These are phyloP conservation scores for Amanita pallidorosea DNA, from an alignment of 768 basidiomycete genomes.

Conservation along the genomic window DNA sequence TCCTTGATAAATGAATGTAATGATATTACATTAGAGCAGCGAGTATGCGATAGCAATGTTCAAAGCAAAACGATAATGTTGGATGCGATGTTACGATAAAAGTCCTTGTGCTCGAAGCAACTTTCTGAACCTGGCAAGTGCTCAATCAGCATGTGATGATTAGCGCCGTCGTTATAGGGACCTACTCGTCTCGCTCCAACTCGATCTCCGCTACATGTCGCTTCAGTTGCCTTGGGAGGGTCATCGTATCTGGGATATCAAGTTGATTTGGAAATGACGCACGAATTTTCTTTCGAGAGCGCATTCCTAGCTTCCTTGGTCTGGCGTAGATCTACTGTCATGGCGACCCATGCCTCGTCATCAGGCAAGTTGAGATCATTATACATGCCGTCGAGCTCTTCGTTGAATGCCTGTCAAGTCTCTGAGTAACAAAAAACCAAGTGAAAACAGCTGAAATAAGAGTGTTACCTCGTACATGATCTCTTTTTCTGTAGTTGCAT, in stretches of 20 bases:
- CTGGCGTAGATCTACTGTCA: slow-evolving; percentile 59
- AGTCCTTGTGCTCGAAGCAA: slow-evolving; percentile 43
- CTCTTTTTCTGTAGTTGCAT: slow-evolving; percentile 80
- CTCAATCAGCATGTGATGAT: slow-evolving; percentile 8
- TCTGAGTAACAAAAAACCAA: not conserved
- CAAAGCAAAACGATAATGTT: not conserved
- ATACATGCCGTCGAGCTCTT: slow-evolving; percentile 87
- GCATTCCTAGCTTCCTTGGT: slow-evolving; percentile 71
- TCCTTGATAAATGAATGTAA: slow-evolving; percentile 2
- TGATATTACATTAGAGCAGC: slow-evolving; percentile 5
- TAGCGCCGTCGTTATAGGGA: slow-evolving; percentile 8
- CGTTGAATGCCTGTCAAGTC: slow-evolving; percentile 75
- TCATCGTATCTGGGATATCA: slow-evolving; percentile 3
- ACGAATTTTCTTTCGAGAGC: slow-evolving; percentile 76
- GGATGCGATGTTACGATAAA: slow-evolving; percentile 20
- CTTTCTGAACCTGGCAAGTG: slow-evolving; percentile 46
- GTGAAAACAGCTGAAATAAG: not conserved
- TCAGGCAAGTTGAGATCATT: slow-evolving; percentile 75
- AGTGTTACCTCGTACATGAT: slow-evolving; percentile 77
- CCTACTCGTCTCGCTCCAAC: slow-evolving; percentile 73
- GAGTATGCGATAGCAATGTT: slow-evolving; percentile 1
- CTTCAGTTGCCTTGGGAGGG: slow-evolving; percentile 50
- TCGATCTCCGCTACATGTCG: slow-evolving; percentile 60
- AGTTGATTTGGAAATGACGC: slow-evolving; percentile 18
- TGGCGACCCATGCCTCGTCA: slow-evolving; percentile 73